Evolutionary conservation across 163 green algal species (phyloP).

Genomic region (Picocystis sp.): DNA sequence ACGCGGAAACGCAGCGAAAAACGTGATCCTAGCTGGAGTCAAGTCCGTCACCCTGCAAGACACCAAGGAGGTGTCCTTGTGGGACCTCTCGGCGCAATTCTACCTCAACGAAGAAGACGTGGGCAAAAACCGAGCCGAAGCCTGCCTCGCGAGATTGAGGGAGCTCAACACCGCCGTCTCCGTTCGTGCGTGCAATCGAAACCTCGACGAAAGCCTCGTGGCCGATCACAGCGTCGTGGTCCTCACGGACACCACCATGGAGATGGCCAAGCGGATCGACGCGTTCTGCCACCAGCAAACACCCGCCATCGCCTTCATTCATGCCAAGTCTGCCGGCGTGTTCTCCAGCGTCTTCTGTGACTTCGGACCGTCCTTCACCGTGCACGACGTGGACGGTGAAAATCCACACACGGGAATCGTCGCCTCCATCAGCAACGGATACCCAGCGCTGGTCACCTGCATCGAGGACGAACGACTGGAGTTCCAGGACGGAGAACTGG

Average conservation of each 20-base stretch:
- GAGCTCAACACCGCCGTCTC: slow-evolving; percentile 86
- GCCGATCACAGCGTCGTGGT: slow-evolving; percentile 60
- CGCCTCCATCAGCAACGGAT: slow-evolving; percentile 50
- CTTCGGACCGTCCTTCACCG: slow-evolving; percentile 73
- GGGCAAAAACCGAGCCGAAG: slow-evolving; percentile 68
- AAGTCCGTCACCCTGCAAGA: slow-evolving; percentile 80
- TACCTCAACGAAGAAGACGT: slow-evolving; percentile 80
- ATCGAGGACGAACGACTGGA: slow-evolving; percentile 95
- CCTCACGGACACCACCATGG: slow-evolving; percentile 36
- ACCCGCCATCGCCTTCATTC: slow-evolving; percentile 67
- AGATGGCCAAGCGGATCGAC: slow-evolving; percentile 49
- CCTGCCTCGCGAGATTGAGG: slow-evolving; percentile 72
- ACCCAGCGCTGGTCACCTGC: slow-evolving; percentile 71
- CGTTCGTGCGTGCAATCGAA: slow-evolving; percentile 27
- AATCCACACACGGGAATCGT: slow-evolving; percentile 85
- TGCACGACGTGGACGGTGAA: slow-evolving; percentile 82
- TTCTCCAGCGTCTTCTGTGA: slow-evolving; percentile 91
- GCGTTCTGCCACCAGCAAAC: slow-evolving; percentile 49
- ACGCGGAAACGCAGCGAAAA: slow-evolving; percentile 67
- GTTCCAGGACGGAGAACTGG: slow-evolving; percentile 84
- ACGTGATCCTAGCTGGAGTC: slow-evolving; percentile 90
- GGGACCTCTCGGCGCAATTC: slow-evolving; percentile 83
- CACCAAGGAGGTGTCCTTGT: slow-evolving; percentile 23
- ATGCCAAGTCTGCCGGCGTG: slow-evolving; percentile 61
- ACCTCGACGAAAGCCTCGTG: slow-evolving; percentile 1